A percentile compares a stretch with the other conserved stretches of the same genome.
Evolutionary conservation across 2,329 filamentous ascomycete genomes (phyloP).

Genomic region (Aspergillus sclerotialis): DNA sequence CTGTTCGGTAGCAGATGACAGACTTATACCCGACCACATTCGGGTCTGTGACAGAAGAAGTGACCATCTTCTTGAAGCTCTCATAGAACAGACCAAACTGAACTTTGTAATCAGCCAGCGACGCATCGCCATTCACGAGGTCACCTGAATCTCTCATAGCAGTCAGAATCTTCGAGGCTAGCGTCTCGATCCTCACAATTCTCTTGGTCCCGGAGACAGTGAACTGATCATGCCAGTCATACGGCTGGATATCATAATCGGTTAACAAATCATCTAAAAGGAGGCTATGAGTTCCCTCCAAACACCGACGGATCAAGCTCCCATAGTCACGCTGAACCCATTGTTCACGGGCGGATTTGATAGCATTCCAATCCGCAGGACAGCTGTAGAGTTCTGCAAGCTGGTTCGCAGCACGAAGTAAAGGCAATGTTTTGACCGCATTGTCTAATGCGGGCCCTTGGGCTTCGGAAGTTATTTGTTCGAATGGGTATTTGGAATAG

Average conservation of each 20-base stretch:
- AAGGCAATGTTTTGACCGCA: constrained; percentile 56
- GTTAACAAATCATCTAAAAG: constrained; percentile 73
- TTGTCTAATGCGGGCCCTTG: constrained; percentile 60
- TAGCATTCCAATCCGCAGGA: constrained; percentile 53
- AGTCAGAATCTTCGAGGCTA: constrained; percentile 59
- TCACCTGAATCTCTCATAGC: constrained; percentile 30
- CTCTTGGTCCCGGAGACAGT: constrained; percentile 59
- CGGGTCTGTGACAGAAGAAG: constrained; percentile 53
- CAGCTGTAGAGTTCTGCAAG: constrained; percentile 60
- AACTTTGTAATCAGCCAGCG: constrained; percentile 3
- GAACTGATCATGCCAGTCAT: constrained; percentile 60
- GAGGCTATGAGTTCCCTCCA: constrained; percentile 65
- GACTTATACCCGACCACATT: constrained; percentile 76
- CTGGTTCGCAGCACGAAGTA: constrained; percentile 63
- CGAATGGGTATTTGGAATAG: constrained; percentile 40
- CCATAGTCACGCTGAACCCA: constrained; percentile 46
- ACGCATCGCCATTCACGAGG: constrained; percentile 23
- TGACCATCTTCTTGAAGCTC: constrained; percentile 40
- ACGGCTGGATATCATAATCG: constrained; percentile 50
- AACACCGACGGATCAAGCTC: constrained; percentile 56
- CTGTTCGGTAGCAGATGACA: constrained; percentile 73
- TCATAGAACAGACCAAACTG: constrained; percentile 18
- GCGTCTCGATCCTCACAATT: constrained; percentile 69
- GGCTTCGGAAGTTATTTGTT: constrained; percentile 67
- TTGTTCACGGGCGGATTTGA: constrained; percentile 44